Conservation (phyloP, 805 yeast genomes). For the Barnettozyma populi region DNA sequence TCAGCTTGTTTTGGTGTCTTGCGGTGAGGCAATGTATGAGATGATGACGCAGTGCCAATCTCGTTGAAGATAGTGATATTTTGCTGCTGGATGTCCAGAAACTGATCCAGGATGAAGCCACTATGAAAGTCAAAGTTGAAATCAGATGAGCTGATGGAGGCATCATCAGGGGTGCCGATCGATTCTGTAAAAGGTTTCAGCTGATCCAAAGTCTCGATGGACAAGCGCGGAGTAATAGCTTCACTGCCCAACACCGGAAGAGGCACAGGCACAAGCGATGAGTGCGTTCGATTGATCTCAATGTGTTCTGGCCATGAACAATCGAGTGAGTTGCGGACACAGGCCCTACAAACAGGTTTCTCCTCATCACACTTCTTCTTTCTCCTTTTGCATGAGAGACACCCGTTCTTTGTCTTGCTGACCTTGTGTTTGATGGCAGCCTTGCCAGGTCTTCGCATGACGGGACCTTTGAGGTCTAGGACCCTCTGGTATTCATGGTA, state of each 20-base stretch:
- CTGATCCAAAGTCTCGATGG: not conserved
- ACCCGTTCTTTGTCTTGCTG: conserved; percentile 19
- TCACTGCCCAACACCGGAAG: not conserved
- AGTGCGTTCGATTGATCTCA: conserved; percentile 1
- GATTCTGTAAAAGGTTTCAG: not conserved
- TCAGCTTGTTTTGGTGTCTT: not conserved
- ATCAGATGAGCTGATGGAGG: not conserved
- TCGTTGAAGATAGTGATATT: not conserved
- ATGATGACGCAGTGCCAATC: not conserved
- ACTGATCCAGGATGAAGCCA: conserved; percentile 15
- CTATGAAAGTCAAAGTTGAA: conserved; percentile 1
- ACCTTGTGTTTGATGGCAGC: not conserved
- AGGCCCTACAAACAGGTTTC: conserved; percentile 20
- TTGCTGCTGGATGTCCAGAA: conserved; percentile 20
- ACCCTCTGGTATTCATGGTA: conserved; percentile 23
- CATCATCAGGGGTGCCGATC: not conserved
- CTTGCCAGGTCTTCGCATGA: not conserved
- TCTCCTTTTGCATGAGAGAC: conserved; percentile 19
- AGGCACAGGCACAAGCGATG: too few species aligned
- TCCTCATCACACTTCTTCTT: conserved; percentile 25
- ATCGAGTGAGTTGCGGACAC: conserved; percentile 10
- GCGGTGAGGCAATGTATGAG: not conserved
- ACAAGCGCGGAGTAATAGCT: not conserved
- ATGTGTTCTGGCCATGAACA: conserved; percentile 23
- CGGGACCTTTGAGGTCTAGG: conserved; percentile 10